Conservation (phyloP, 306 rosid species). For the Fagus crenata region DNA sequence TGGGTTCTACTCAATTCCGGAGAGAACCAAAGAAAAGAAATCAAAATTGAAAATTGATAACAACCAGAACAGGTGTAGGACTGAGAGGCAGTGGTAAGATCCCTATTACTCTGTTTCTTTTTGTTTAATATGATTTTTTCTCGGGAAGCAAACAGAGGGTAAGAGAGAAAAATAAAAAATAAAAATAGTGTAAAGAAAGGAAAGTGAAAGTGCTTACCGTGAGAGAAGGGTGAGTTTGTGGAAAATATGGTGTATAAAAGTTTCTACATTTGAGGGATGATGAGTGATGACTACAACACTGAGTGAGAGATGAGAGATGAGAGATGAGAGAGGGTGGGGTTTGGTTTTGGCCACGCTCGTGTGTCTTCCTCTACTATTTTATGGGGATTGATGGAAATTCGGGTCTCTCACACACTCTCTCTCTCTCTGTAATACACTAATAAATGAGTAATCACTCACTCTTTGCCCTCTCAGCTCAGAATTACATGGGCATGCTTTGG, state of each 20-base stretch:
- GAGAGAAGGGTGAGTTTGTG: constrained; percentile 24
- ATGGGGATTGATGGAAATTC: neutral
- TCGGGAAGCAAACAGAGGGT: constrained; percentile 17
- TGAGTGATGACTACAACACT: constrained; percentile 3
- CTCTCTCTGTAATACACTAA: neutral
- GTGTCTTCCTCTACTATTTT: constrained; percentile 2
- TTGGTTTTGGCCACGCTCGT: neutral
- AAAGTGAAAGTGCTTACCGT: constrained; percentile 43
- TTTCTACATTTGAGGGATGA: constrained; percentile 52
- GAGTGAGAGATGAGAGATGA: constrained; percentile 6
- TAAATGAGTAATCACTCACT: neutral
- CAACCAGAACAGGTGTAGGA: constrained; percentile 9
- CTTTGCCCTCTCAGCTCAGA: constrained; percentile 30
- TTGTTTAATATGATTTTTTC: neutral
- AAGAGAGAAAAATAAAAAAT: neutral
- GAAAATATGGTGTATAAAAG: constrained; percentile 26
- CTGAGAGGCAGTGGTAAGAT: constrained; percentile 40
- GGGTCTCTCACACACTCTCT: neutral
- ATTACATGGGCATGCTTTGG: constrained; percentile 32
- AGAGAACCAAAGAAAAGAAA: constrained; percentile 8
- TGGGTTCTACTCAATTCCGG: neutral
- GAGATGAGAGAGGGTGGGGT: neutral
- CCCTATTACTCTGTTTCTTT: constrained; percentile 28
- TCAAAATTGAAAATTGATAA: neutral
- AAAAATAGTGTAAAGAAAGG: constrained; percentile 13